Conservation (phyloP, 139 green algal species). For the Micractinium sp. region DNA sequence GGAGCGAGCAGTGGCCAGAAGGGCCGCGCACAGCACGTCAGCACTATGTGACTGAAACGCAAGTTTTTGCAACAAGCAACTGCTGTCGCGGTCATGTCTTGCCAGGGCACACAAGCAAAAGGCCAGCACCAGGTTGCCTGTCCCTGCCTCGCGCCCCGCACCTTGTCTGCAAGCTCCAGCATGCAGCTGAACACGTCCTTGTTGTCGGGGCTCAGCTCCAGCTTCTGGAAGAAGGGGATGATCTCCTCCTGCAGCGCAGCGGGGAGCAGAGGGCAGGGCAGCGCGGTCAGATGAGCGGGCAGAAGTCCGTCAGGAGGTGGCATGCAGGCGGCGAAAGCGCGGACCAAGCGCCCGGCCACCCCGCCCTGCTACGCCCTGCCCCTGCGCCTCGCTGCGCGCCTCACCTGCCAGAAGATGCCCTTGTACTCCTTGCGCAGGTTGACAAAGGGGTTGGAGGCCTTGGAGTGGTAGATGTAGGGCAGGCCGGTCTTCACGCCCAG, state of each 20-base stretch:
- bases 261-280: background rate
- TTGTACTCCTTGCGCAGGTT: slow-evolving; percentile 99
- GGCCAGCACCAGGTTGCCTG: background rate
- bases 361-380: background rate
- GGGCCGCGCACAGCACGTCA: no score
- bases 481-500: slow-evolving; percentile 95
- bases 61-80: no score
- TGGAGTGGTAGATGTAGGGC: slow-evolving; percentile 98
- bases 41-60: no score
- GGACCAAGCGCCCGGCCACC: background rate
- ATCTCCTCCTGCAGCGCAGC: slow-evolving; percentile 80
- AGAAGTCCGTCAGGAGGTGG: no score
- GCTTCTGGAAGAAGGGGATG: slow-evolving; percentile 92
- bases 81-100: no score
- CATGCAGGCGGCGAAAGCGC: background rate
- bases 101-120: no score
- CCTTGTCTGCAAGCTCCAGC: slow-evolving; percentile 89
- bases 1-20: no score
- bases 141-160: slow-evolving; percentile 8
- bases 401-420: slow-evolving; percentile 98
- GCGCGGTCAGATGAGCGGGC: no score
- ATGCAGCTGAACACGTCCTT: slow-evolving; percentile 77
- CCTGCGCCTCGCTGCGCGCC: no score
- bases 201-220: slow-evolving; percentile 71
- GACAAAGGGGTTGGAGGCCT: slow-evolving; percentile 95